Conservation (phyloP, 305 asterid species). For the Solanum hybrid region DNA sequence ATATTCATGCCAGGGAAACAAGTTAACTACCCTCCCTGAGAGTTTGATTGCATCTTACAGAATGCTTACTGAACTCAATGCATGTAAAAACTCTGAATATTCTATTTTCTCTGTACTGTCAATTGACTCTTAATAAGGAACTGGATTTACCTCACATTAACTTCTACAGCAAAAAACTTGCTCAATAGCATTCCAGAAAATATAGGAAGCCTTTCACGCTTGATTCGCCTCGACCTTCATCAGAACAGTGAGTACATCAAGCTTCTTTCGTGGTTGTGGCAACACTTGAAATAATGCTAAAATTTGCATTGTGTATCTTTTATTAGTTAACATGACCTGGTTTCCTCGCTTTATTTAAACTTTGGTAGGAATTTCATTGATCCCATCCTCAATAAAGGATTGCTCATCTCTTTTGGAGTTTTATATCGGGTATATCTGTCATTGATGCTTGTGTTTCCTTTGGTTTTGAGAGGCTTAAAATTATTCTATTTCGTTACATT, state of each 20-base stretch:
- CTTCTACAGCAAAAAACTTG: slow-evolving; percentile 60
- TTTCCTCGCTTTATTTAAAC: slow-evolving; percentile 11
- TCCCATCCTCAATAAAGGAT: slow-evolving; percentile 74
- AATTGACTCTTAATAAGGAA: slow-evolving; percentile 12
- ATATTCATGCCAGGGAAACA: slow-evolving; percentile 67
- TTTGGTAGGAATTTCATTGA: slow-evolving; percentile 70
- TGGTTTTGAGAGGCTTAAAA: not conserved
- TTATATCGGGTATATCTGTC: slow-evolving; percentile 60
- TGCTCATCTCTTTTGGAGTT: slow-evolving; percentile 85
- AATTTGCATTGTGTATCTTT: not conserved
- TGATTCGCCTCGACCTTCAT: slow-evolving; percentile 84
- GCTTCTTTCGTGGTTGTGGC: not conserved
- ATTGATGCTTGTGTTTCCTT: not conserved
- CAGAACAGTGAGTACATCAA: slow-evolving; percentile 70
- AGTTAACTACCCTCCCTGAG: slow-evolving; percentile 50
- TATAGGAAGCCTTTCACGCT: slow-evolving; percentile 69
- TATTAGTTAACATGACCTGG: slow-evolving; percentile 9
- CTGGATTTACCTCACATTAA: slow-evolving; percentile 12
- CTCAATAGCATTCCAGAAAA: slow-evolving; percentile 68
- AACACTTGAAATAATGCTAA: not conserved
- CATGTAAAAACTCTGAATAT: slow-evolving; percentile 45
- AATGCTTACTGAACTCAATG: slow-evolving; percentile 79
- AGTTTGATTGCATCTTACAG: slow-evolving; percentile 67
- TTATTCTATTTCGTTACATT: not conserved
- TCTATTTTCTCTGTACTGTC: slow-evolving; percentile 11